phyloP scores from a whole-genome alignment of 1,284 basidiomycete genomes.

The Psilocybe mexicana region DNA sequence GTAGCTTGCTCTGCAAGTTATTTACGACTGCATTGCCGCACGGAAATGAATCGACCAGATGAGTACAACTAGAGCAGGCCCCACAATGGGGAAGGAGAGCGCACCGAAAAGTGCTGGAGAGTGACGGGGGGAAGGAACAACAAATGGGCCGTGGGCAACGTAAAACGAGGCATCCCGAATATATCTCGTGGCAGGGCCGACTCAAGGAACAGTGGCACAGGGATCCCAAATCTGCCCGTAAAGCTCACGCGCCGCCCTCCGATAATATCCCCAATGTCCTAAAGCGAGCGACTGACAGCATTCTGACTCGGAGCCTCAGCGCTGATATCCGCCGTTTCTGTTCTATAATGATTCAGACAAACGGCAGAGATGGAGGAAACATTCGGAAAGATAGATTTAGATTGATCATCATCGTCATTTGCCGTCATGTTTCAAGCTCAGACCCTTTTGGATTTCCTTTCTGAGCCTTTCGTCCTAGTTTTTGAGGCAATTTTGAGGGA shows the following conservation, averaged over 20 bases:
- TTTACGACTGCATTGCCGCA: background rate
- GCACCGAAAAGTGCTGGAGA: background rate
- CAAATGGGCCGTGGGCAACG: slow-evolving; percentile 1
- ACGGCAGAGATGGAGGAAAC: too few relatives aligned
- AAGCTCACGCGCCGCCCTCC: background rate
- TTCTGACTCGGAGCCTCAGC: background rate
- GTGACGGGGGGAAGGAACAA: background rate
- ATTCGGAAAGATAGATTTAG: too few relatives aligned
- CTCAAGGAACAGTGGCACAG: slow-evolving; percentile 1
- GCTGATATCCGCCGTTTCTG: background rate
- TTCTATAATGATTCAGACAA: too few relatives aligned
- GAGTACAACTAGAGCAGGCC: background rate
- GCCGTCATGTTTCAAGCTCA: too few relatives aligned
- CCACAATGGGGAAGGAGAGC: background rate
- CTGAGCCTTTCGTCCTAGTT: too few relatives aligned
- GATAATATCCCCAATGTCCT: background rate
- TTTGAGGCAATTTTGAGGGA: too few relatives aligned
- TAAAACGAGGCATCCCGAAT: slow-evolving; percentile 10
- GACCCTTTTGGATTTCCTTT: too few relatives aligned
- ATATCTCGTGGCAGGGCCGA: background rate
- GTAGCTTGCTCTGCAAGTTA: slow-evolving; percentile 1
- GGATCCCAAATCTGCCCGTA: slow-evolving; percentile 3
- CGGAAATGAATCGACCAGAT: background rate
- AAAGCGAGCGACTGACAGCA: background rate
- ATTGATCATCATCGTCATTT: too few relatives aligned